Conservation (phyloP, 768 basidiomycete genomes). For the Xerocomellus dryophilus region DNA sequence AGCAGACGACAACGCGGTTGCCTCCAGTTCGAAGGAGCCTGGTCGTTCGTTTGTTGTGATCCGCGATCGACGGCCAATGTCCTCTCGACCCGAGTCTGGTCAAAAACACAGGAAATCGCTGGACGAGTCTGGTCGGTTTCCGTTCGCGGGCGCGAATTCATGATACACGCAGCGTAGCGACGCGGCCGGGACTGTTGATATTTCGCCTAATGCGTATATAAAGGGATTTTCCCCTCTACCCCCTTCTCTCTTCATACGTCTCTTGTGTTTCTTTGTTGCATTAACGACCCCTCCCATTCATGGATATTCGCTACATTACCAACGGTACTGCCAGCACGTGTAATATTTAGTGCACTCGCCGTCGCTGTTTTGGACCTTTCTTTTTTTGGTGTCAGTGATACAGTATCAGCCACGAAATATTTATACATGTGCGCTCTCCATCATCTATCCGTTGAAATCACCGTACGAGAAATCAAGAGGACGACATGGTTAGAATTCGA, state of each 20-base stretch:
- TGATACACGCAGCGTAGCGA: constrained; percentile 10
- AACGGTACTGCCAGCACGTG: constrained; percentile 22
- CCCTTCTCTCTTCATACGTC: neutral
- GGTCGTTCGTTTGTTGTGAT: constrained; percentile 68
- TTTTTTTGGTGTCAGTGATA: constrained; percentile 15
- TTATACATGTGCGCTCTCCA: constrained; percentile 14
- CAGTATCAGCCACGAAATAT: constrained; percentile 19
- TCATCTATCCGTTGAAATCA: neutral
- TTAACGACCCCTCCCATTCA: constrained; percentile 15
- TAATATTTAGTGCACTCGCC: constrained; percentile 25
- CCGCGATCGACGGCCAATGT: constrained; percentile 49
- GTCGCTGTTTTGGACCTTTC: constrained; percentile 19
- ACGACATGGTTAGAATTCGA: neutral
- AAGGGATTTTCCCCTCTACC: neutral
- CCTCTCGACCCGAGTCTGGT: constrained; percentile 23
- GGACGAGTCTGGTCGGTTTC: constrained; percentile 28
- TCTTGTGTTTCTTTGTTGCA: constrained; percentile 15
- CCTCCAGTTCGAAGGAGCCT: constrained; percentile 35
- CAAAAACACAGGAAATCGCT: constrained; percentile 29
- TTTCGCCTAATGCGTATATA: constrained; percentile 16
- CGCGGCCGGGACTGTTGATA: constrained; percentile 10
- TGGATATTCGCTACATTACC: constrained; percentile 26
- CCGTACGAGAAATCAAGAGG: neutral
- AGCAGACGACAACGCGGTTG: constrained; percentile 24
- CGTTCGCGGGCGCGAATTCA: constrained; percentile 29